Conservation (phyloP, 1,284 basidiomycete genomes). For the Puccinia horiana region DNA sequence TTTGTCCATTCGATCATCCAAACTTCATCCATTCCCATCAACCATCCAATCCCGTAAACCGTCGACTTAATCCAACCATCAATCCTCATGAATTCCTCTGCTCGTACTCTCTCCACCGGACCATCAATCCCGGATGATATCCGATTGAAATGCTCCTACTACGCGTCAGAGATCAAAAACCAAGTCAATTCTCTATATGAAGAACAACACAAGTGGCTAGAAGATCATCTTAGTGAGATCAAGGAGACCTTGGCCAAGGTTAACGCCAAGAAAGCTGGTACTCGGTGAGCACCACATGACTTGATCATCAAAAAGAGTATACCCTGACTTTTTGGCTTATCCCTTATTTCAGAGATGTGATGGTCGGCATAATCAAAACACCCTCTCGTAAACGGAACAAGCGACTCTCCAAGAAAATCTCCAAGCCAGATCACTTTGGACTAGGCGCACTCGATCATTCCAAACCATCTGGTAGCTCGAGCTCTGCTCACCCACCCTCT, state of each 20-base stretch:
- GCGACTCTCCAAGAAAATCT: slow-evolving; percentile 28
- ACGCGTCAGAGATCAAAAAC: slow-evolving; percentile 46
- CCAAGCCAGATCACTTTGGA: slow-evolving; percentile 21
- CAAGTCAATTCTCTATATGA: slow-evolving; percentile 42
- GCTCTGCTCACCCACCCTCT: slow-evolving; percentile 5
- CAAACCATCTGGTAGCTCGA: neutral
- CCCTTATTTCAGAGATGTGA: slow-evolving; percentile 20
- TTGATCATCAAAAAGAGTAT: neutral
- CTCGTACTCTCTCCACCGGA: neutral
- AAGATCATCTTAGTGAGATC: slow-evolving; percentile 45
- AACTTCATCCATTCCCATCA: neutral
- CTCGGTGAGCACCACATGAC: slow-evolving; percentile 10
- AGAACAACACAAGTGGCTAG: slow-evolving; percentile 47
- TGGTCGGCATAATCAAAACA: slow-evolving; percentile 49
- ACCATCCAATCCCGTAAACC: neutral
- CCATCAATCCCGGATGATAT: slow-evolving; percentile 40
- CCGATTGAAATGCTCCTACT: slow-evolving; percentile 42
- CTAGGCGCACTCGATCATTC: neutral
- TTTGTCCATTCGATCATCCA: neutral
- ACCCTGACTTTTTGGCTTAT: neutral
- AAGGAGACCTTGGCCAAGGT: slow-evolving; percentile 36
- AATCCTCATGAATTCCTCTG: neutral
- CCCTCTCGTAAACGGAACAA: slow-evolving; percentile 43
- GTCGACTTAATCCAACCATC: neutral
- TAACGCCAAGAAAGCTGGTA: slow-evolving; percentile 36